Evolutionary conservation across 176 grass and related monocot species (phyloP).

Genomic region (Eleusine coracana): DNA sequence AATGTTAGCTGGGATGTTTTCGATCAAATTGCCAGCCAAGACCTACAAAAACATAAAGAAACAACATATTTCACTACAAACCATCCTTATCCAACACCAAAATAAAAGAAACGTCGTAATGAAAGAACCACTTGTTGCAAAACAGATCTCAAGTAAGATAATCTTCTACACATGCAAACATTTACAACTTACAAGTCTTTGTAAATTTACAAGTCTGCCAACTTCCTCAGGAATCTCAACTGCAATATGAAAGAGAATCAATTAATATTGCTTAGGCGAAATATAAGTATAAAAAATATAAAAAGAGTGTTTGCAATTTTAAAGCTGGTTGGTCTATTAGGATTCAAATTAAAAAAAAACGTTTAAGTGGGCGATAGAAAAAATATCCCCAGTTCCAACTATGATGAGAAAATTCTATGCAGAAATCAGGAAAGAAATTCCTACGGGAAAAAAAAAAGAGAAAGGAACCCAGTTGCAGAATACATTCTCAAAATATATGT

Average conservation of each 20-base stretch:
- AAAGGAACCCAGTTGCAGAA: background rate
- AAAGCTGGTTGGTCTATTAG: background rate
- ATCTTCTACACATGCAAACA: conserved; percentile 30
- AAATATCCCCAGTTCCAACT: background rate
- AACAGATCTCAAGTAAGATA: conserved; percentile 39
- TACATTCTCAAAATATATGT: conserved; percentile 9
- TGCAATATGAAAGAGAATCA: conserved; percentile 54
- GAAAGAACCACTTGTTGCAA: conserved; percentile 23
- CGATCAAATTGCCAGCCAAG: conserved; percentile 82
- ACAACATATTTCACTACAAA: conserved; percentile 33
- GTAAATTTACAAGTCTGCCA: conserved; percentile 73
- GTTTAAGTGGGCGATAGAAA: background rate
- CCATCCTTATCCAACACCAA: background rate
- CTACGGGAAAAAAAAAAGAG: background rate
- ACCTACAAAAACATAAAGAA: conserved; percentile 63
- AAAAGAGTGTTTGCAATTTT: conserved; percentile 1
- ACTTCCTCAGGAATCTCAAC: conserved; percentile 72
- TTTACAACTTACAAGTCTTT: conserved; percentile 99
- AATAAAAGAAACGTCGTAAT: conserved; percentile 11
- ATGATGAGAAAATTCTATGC: background rate
- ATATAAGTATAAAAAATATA: background rate
- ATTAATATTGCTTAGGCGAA: conserved; percentile 32
- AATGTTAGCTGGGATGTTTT: conserved; percentile 80
- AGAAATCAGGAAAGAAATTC: conserved; percentile 13
- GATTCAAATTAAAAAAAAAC: conserved; percentile 5